These are phyloP conservation scores for Cyberlindnera veronae DNA, from an alignment of 805 yeast species.

Conservation along the genomic window DNA sequence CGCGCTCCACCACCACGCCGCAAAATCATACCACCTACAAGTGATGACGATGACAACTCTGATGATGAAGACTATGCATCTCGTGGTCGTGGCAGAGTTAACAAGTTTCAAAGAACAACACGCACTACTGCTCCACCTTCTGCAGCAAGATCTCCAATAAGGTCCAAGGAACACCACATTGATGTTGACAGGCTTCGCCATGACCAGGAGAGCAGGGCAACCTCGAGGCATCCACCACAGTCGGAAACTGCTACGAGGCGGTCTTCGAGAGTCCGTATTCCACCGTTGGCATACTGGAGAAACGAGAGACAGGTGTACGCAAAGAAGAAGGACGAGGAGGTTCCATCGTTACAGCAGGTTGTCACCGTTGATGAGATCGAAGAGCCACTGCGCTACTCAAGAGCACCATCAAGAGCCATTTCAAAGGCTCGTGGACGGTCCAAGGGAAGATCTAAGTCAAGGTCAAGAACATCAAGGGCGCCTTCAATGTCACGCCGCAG, in stretches of 20 bases:
- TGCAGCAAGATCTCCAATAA: constrained; percentile 1
- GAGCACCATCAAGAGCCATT: constrained; percentile 15
- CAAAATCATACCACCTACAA: constrained; percentile 1
- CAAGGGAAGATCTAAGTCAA: constrained; percentile 16
- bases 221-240: constrained; percentile 6
- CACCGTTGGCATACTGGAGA: constrained; percentile 82
- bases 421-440: constrained; percentile 17
- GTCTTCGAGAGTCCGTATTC: constrained; percentile 61
- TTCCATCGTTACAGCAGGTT: constrained; percentile 57
- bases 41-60: constrained; percentile 8
- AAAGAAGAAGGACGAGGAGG: constrained; percentile 34
- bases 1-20: constrained; percentile 5
- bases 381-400: constrained; percentile 6
- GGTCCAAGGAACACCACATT: constrained; percentile 13
- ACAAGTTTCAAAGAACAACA: constrained; percentile 11
- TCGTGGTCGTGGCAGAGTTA: constrained; percentile 9
- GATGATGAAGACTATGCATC: constrained; percentile 2
- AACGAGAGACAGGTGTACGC: constrained; percentile 71
- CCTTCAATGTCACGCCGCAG: constrained; percentile 13
- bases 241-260: constrained; percentile 44
- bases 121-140: not conserved
- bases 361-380: constrained; percentile 36
- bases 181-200: constrained; percentile 20
- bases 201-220: constrained; percentile 16
- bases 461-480: constrained; percentile 11